Evolutionary conservation across 306 rosid genomes (phyloP), one percentile per base, ranked within the genome.

Genomic region (Luffa acutangula): DNA sequence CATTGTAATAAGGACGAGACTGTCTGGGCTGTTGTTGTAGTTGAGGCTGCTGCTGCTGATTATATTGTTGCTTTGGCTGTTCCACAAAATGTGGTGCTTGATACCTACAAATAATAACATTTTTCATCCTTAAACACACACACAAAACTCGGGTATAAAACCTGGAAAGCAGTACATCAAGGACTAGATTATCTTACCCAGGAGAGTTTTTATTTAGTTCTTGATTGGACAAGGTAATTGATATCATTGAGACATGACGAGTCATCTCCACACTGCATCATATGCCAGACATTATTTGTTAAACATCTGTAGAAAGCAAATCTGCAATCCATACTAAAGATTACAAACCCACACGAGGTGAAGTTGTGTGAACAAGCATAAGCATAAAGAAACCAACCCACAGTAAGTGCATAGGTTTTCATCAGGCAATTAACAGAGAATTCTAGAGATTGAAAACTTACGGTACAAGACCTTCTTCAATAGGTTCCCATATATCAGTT

Each of bases 391-490:
- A 46, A 49, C 42, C 59, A 11, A 71, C 58, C 42, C 18, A 0
- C n/a, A 72, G 20, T 21, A 46, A 10, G 20, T 74, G 31, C 15
- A 48, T 51, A 74, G 33, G 62, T 25, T 31, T 33, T 49, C 20
- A 48, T 31, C 46, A 13, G 37, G 54, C 41, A 58, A 37, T 41
- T 58, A 42, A 45, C 70, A 58, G 42, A 18, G 70, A 58, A 21
- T 17, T 14, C 45, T 67, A 31, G 53, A 80, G 79, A 45, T 9
- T 33, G n/a, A 69, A 71, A 54, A 89, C 98, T 87, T 88, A 95
- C 97, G 98, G 97, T 39, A 87, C 89, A 84, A 95, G 98, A 84
- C 98, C 98, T 89, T 95, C 98, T 85, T 95, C 98, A 82, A 95
- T 91, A 48, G 98, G 98, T 85, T 95, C 98, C 97, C 95, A 95